phyloP scores from a whole-genome alignment of 495 filamentous ascomycete genomes.

The Trichoderma asperelloides region DNA sequence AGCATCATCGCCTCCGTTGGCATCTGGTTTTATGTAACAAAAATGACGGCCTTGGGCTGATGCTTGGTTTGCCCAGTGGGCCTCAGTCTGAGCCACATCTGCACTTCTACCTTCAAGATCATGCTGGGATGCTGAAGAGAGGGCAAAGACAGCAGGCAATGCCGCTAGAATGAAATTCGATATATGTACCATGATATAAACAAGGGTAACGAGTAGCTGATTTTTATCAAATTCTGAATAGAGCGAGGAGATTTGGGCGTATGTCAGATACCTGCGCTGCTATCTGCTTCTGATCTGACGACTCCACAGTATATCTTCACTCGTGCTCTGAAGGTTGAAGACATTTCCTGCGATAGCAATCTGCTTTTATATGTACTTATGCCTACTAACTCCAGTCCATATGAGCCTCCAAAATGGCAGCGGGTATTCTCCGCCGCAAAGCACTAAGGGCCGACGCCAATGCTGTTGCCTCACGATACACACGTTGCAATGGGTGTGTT shows the following conservation, averaged over 20 bases:
- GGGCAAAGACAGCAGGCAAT: background rate
- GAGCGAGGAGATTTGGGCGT: background rate
- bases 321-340: too few relatives aligned
- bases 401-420: too few relatives aligned
- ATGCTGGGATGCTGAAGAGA: background rate
- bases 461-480: background rate
- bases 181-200: background rate
- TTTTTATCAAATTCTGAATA: background rate
- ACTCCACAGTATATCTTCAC: too few relatives aligned
- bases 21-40: background rate
- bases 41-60: constrained; percentile 1
- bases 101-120: background rate
- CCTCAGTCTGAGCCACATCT: background rate
- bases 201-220: background rate
- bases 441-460: background rate
- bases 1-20: constrained; percentile 23
- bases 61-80: background rate
- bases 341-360: too few relatives aligned
- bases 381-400: too few relatives aligned
- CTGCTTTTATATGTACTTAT: too few relatives aligned
- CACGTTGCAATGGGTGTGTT: background rate
- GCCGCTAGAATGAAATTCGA: background rate
- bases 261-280: background rate
- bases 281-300: too few relatives aligned
- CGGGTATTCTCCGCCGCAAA: background rate